A percentile compares a stretch with the other conserved stretches of the same genome.
These are phyloP conservation scores for Phytophthora europaea DNA, from an alignment of 352 stramenopile genomes.

Conservation along the genomic window DNA sequence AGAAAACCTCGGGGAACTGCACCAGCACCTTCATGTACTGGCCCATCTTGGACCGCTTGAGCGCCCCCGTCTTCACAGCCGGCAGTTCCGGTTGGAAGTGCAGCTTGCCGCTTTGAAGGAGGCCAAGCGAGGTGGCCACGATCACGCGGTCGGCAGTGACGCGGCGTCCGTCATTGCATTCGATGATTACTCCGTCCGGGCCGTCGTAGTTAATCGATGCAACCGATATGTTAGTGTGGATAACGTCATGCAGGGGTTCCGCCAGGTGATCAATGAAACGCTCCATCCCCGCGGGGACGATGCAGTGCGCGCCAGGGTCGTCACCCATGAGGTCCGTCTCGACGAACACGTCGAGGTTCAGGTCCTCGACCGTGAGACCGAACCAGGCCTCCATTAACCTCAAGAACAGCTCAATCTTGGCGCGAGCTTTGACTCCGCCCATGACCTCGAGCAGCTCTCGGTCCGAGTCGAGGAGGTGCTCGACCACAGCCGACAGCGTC, in stretches of 20 bases:
- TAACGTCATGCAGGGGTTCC: constrained; percentile 42
- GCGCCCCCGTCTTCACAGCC: constrained; percentile 50
- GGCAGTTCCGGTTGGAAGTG: constrained; percentile 64
- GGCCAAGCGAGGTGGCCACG: constrained; percentile 64
- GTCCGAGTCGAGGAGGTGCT: constrained; percentile 40
- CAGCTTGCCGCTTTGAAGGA: constrained; percentile 59
- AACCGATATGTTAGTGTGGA: constrained; percentile 47
- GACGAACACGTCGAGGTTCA: constrained; percentile 43
- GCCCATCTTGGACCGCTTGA: constrained; percentile 68
- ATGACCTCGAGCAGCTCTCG: constrained; percentile 40
- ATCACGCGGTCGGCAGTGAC: constrained; percentile 57
- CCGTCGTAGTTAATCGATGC: constrained; percentile 42
- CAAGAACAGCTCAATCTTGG: constrained; percentile 34
- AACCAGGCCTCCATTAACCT: constrained; percentile 71
- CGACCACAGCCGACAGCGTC: constrained; percentile 49
- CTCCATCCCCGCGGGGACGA: constrained; percentile 64
- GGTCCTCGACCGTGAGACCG: constrained; percentile 40
- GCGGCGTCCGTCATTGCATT: constrained; percentile 36
- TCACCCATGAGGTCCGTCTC: constrained; percentile 50
- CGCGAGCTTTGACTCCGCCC: constrained; percentile 20
- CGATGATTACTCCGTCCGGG: constrained; percentile 44
- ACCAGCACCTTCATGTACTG: constrained; percentile 84
- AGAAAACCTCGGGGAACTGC: constrained; percentile 75
- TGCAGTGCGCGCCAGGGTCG: constrained; percentile 61
- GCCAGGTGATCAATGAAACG: constrained; percentile 57